phyloP scores from a whole-genome alignment of 441 rosid genomes.

The Theobroma grandiflorum region DNA sequence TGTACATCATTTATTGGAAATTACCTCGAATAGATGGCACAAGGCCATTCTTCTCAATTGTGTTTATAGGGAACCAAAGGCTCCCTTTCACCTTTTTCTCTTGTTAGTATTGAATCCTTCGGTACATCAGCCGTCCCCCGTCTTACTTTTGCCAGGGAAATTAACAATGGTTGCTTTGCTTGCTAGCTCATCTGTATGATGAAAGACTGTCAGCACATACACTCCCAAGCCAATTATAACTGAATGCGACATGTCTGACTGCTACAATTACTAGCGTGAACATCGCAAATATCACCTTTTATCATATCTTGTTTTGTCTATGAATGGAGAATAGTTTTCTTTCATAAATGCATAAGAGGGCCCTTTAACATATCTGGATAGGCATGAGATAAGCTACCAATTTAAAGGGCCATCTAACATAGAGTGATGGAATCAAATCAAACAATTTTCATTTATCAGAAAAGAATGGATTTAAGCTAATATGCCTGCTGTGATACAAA shows the following conservation, averaged over 20 bases:
- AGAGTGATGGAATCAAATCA: not conserved
- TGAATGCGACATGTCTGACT: too few species aligned
- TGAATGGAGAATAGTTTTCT: not conserved
- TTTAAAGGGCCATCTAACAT: not conserved
- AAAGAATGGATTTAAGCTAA: not conserved
- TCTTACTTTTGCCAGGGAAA: not conserved
- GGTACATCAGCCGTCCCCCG: not conserved
- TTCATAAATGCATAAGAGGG: too few species aligned
- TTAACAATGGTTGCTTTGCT: not conserved
- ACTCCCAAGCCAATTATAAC: too few species aligned
- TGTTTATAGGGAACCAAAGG: not conserved
- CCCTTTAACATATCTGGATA: not conserved
- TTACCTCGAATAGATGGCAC: not conserved
- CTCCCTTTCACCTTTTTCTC: too few species aligned
- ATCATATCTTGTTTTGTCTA: not conserved
- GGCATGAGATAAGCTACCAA: not conserved
- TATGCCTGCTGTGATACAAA: not conserved
- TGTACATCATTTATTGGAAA: constrained; percentile 26
- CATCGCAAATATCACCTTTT: not conserved
- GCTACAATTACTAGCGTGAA: too few species aligned
- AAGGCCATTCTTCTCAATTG: not conserved
- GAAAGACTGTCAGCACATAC: too few species aligned
- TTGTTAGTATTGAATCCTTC: not conserved
- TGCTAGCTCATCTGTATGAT: too few species aligned
- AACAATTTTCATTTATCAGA: not conserved